Conservation (phyloP, 2,329 filamentous ascomycete species). For the Colletotrichum tropicicola region DNA sequence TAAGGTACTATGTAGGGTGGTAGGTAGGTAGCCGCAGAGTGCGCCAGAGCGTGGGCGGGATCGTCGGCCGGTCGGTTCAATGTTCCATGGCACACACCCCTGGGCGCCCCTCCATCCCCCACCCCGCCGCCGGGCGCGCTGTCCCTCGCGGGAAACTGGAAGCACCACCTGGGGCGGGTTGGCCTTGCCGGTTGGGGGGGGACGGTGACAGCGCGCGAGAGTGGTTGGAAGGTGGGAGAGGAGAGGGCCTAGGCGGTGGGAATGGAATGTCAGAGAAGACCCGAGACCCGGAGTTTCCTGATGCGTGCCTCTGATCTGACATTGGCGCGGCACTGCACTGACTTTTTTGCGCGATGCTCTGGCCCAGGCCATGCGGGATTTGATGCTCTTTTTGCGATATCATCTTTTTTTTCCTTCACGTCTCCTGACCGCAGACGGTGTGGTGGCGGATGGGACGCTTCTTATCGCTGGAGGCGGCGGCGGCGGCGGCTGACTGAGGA, state of each 20-base stretch:
- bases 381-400: background rate
- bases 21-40: too few species aligned
- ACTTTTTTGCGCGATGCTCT: too few species aligned
- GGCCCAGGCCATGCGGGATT: background rate
- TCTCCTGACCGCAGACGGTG: background rate
- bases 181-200: background rate
- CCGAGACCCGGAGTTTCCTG: conserved; percentile 24
- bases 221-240: background rate
- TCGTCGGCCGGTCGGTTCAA: conserved; percentile 27
- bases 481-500: background rate
- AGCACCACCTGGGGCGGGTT: background rate
- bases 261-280: conserved; percentile 25
- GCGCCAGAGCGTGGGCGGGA: background rate
- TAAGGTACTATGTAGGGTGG: too few species aligned
- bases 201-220: background rate
- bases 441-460: too few species aligned
- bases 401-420: background rate
- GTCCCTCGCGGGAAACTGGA: conserved; percentile 3
- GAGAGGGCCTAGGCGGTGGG: background rate
- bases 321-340: conserved; percentile 20
- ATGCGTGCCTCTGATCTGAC: conserved; percentile 20
- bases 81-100: conserved; percentile 11
- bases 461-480: background rate
- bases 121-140: background rate
- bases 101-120: background rate